Evolutionary conservation across 305 asterid species (phyloP).

Genomic region (Solanum hybrid): DNA sequence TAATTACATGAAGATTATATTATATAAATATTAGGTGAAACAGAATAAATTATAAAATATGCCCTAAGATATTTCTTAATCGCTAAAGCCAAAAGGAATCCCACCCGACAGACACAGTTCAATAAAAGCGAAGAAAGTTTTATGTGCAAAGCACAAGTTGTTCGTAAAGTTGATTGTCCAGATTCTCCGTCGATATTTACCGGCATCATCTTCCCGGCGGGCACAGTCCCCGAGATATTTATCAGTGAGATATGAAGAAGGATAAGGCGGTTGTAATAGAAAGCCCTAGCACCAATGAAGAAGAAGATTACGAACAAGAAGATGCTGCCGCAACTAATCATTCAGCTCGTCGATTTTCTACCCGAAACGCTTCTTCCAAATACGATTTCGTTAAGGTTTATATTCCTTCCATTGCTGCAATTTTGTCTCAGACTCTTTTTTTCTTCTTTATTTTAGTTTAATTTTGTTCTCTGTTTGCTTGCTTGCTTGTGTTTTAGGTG

Average conservation of each 20-base stretch:
- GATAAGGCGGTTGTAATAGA: background rate
- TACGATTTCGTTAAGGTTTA: conserved; percentile 92
- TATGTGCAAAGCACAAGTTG: background rate
- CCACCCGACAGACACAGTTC: background rate
- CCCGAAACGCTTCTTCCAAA: conserved; percentile 87
- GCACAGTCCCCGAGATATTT: background rate
- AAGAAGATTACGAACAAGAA: background rate
- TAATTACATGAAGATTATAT: background rate
- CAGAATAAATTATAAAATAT: background rate
- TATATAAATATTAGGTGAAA: background rate
- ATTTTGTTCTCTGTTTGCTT: background rate
- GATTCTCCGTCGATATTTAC: background rate
- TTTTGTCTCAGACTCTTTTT: background rate
- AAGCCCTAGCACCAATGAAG: conserved; percentile 25
- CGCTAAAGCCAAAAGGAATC: background rate
- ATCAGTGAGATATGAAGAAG: background rate
- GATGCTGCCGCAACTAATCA: conserved; percentile 21
- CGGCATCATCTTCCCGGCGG: background rate
- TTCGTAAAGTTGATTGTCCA: background rate
- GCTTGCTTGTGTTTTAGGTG: conserved; percentile 36
- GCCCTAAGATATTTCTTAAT: background rate
- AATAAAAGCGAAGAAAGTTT: background rate
- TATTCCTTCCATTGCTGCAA: background rate
- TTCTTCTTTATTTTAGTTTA: background rate
- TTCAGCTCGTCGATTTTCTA: conserved; percentile 45